Base-by-base conservation (phyloP, 208 protist genomes). In the Crithidia fasciculata region DNA sequence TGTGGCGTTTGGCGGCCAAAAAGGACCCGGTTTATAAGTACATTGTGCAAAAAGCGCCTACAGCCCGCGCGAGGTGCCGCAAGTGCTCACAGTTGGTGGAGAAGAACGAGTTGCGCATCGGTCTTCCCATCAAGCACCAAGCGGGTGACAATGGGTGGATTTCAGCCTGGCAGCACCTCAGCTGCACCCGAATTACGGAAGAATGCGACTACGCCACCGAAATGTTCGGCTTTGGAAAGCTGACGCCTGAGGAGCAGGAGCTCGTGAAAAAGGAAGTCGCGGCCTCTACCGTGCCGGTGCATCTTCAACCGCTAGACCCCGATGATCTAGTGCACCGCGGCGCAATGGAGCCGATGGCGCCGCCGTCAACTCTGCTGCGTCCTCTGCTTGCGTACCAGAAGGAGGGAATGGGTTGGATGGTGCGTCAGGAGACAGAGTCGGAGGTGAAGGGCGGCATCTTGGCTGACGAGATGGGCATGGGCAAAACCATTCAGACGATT, bases 381-480 rank as follows among this genome's bases (percentile, higher is more conserved):
- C 85, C 76, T 10, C 74, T 97, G 74, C 72, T 97, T 39, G 80
- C 86, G 41, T 96, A 94, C 64, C 94, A 97, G 63, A 91, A 91
- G 44, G 90, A 96, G 59, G 94, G 94, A 3, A 71, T 96, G 12
- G 84, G 87, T 36, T 97, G 94, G 92, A 91, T 97, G 87, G 66
- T 92, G 40, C 60, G 72, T 19, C 91, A 96, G 70, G 94, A 97
- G 67, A 43, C 47, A 8, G 70, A 84, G 16, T 86, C 77, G 28
- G 71, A 85, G 12, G 50, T 89, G 19, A 92, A 89, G 49, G 92
- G 94, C 58, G 96, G 97, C 18, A 99, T 99, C 78, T 81, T 99
- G 15, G 98, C 98, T 1, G 98, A 99, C 88, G 98, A 99, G 76
- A 99, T 99, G 98, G 92, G 98, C 69, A 91, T 98, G 74, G 98